These are phyloP conservation scores for Ogataea paraovalis DNA, from an alignment of 805 yeast species.

Conservation along the genomic window DNA sequence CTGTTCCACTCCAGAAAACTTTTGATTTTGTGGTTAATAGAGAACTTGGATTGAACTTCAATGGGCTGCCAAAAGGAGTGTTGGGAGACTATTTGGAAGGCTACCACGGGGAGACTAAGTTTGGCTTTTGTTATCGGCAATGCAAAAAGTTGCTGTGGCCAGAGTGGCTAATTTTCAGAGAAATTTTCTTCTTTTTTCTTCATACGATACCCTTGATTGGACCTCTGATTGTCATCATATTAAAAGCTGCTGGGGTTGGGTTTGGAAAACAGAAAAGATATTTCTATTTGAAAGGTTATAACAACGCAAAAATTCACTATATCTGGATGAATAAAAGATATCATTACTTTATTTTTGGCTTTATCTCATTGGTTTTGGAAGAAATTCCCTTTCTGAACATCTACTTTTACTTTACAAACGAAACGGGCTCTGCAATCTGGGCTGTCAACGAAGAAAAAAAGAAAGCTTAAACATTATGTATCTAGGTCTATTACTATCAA, in stretches of 20 bases:
- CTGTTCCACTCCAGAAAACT: conserved; percentile 25
- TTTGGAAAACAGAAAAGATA: conserved; percentile 50
- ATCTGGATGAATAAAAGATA: conserved; percentile 33
- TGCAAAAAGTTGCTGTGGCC: conserved; percentile 28
- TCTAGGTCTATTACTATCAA: not conserved
- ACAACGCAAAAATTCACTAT: conserved; percentile 36
- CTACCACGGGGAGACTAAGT: conserved; percentile 26
- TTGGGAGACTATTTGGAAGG: conserved; percentile 22
- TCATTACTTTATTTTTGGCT: conserved; percentile 46
- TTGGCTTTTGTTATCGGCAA: conserved; percentile 19
- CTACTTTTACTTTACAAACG: conserved; percentile 54
- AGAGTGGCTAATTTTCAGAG: conserved; percentile 38
- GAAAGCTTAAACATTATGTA: not conserved
- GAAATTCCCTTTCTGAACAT: conserved; percentile 50
- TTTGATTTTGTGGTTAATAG: conserved; percentile 30
- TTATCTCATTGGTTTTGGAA: conserved; percentile 48
- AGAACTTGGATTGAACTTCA: conserved; percentile 20
- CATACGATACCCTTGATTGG: conserved; percentile 57
- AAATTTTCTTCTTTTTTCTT: conserved; percentile 34
- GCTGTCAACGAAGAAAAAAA: conserved; percentile 38
- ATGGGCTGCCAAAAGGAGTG: conserved; percentile 22
- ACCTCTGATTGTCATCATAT: conserved; percentile 45
- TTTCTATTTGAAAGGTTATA: conserved; percentile 51
- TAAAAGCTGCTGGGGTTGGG: conserved; percentile 55
- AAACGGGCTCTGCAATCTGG: conserved; percentile 65